phyloP scores from a whole-genome alignment of 2,329 filamentous ascomycete species.

The Helotiales sp. region DNA sequence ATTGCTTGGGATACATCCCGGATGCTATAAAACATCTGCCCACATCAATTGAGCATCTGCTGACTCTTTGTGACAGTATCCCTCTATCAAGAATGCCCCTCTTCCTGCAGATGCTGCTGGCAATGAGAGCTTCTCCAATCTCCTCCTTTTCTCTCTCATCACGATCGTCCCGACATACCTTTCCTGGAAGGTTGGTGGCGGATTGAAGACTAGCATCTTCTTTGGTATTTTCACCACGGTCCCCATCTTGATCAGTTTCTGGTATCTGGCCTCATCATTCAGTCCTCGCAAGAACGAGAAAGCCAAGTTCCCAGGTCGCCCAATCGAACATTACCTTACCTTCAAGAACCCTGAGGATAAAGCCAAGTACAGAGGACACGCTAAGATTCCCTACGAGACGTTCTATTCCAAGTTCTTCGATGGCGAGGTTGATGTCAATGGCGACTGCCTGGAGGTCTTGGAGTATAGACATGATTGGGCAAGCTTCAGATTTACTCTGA shows the following conservation, averaged over 20 bases:
- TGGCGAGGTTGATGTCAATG: constrained; percentile 92
- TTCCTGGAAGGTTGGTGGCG: constrained; percentile 80
- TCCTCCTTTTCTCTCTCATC: constrained; percentile 69
- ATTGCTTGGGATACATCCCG: neutral
- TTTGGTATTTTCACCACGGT: constrained; percentile 76
- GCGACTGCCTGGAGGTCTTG: constrained; percentile 82
- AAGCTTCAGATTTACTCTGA: constrained; percentile 85
- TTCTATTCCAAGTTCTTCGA: constrained; percentile 99
- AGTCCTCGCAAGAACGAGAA: constrained; percentile 93
- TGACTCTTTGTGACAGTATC: constrained; percentile 58
- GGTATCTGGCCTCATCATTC: constrained; percentile 76
- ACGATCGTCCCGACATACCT: constrained; percentile 74
- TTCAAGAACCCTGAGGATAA: constrained; percentile 66
- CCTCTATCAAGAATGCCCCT: constrained; percentile 90
- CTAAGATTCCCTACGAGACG: constrained; percentile 85
- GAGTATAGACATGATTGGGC: constrained; percentile 98
- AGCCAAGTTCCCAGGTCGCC: constrained; percentile 79
- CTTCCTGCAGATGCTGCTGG: constrained; percentile 87
- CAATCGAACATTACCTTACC: constrained; percentile 86
- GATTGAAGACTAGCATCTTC: constrained; percentile 85
- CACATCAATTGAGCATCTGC: constrained; percentile 32
- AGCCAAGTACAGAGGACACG: constrained; percentile 71
- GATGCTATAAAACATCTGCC: neutral
- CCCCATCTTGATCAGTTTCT: constrained; percentile 80
- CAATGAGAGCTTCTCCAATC: constrained; percentile 85